Conservation (phyloP, 176 grass and related monocot genomes). For the Eragrostis curvula region DNA sequence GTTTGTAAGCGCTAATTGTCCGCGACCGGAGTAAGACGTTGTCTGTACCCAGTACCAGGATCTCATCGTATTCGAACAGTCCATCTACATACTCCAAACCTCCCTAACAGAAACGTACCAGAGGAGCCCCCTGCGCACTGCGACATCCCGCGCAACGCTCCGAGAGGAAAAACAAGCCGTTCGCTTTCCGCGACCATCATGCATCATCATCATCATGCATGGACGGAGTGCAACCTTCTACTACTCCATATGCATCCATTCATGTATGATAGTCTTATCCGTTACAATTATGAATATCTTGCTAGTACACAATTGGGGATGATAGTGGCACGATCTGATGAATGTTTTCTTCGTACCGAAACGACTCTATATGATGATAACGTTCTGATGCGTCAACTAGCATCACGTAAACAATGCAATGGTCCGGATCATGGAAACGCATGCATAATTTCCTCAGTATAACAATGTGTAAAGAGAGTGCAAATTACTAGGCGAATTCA, state of each 20-base stretch:
- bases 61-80: slow-evolving; percentile 43
- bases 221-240: too few relatives aligned
- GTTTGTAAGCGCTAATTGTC: slow-evolving; percentile 39
- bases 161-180: background rate
- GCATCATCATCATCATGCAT: background rate
- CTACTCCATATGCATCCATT: too few relatives aligned
- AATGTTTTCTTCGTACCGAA: background rate
- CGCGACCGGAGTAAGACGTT: background rate
- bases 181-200: slow-evolving; percentile 30
- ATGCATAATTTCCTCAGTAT: background rate
- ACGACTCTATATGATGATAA: background rate
- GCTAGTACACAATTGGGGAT: background rate
- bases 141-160: slow-evolving; percentile 19
- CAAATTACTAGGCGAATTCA: background rate
- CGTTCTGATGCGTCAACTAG: background rate
- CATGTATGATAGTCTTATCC: too few relatives aligned
- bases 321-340: background rate
- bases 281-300: background rate
- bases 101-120: slow-evolving; percentile 7
- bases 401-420: background rate
- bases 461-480: background rate
- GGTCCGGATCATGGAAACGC: too few relatives aligned
- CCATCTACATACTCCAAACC: slow-evolving; percentile 40
- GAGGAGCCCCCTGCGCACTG: background rate
- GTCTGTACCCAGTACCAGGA: background rate